A percentile compares a stretch with the other conserved stretches of the same genome.
These are phyloP conservation scores for Arabis hirsuta DNA, from an alignment of 345 rosid genomes.

Conservation along the genomic window DNA sequence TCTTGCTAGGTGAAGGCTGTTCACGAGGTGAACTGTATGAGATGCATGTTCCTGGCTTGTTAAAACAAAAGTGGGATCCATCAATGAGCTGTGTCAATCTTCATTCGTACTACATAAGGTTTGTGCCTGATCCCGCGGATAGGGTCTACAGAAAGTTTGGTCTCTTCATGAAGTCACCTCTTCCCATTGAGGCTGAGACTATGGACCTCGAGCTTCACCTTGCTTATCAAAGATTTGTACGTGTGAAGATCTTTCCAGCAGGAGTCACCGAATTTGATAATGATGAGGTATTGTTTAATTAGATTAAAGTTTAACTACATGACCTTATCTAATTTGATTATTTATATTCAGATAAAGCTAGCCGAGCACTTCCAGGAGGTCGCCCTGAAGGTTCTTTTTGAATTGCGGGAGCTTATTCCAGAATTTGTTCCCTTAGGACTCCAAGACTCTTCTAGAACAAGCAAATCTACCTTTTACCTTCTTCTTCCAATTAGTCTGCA, in stretches of 20 bases:
- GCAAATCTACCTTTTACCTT: slow-evolving; percentile 68
- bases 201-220: slow-evolving; percentile 87
- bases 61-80: slow-evolving; percentile 64
- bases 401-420: slow-evolving; percentile 56
- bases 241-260: slow-evolving; percentile 61
- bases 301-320: background rate
- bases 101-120: slow-evolving; percentile 61
- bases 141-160: slow-evolving; percentile 75
- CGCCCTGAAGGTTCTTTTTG: slow-evolving; percentile 74
- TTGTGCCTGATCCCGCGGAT: slow-evolving; percentile 73
- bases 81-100: slow-evolving; percentile 47
- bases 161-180: slow-evolving; percentile 76
- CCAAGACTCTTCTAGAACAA: slow-evolving; percentile 45
- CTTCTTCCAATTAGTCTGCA: slow-evolving; percentile 68
- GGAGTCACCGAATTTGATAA: slow-evolving; percentile 49
- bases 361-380: slow-evolving; percentile 82
- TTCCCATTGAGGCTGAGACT: slow-evolving; percentile 78
- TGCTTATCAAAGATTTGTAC: slow-evolving; percentile 76
- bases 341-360: slow-evolving; percentile 58
- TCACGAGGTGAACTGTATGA: slow-evolving; percentile 69
- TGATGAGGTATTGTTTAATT: slow-evolving; percentile 59
- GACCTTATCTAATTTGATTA: slow-evolving; percentile 25
- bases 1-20: slow-evolving; percentile 55
- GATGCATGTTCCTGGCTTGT: slow-evolving; percentile 69
- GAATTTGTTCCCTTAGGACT: slow-evolving; percentile 64